Conservation (phyloP, 139 green algal species). For the Penium margaritaceum region DNA sequence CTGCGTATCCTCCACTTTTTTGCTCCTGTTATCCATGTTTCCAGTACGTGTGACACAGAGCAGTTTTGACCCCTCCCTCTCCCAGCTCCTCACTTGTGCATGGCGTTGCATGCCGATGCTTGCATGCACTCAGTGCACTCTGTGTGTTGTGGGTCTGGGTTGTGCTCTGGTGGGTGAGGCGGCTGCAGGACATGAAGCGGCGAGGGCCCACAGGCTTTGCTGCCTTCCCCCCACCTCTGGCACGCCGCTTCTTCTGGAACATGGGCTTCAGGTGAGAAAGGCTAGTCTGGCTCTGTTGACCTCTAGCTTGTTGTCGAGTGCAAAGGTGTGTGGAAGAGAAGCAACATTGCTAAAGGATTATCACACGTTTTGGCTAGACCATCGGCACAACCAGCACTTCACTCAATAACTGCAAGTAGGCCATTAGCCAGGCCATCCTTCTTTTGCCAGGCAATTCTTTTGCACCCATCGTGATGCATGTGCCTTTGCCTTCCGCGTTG, state of each 20-base stretch:
- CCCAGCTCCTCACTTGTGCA: no score
- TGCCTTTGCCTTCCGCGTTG: no score
- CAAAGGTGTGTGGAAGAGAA: not conserved
- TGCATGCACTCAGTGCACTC: not conserved
- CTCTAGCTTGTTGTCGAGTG: not conserved
- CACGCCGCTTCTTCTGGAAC: conserved; percentile 32
- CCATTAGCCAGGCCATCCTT: no score
- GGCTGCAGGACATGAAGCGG: conserved; percentile 29
- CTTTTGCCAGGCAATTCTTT: no score
- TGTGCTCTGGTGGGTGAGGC: not conserved
- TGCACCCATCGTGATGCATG: no score
- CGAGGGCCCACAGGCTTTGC: conserved; percentile 29
- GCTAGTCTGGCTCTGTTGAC: not conserved
- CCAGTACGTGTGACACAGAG: no score
- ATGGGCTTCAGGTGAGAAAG: conserved; percentile 26
- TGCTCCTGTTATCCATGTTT: no score
- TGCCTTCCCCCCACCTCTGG: conserved; percentile 18
- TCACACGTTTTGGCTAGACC: not conserved
- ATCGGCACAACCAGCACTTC: no score
- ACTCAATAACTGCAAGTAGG: no score
- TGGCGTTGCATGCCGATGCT: no score
- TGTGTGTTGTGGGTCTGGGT: not conserved
- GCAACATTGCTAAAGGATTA: not conserved
- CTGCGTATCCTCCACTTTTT: no score
- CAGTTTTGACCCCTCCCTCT: no score